Conservation (phyloP, 2,329 filamentous ascomycete species). For the Fusarium pseudonygamai region DNA sequence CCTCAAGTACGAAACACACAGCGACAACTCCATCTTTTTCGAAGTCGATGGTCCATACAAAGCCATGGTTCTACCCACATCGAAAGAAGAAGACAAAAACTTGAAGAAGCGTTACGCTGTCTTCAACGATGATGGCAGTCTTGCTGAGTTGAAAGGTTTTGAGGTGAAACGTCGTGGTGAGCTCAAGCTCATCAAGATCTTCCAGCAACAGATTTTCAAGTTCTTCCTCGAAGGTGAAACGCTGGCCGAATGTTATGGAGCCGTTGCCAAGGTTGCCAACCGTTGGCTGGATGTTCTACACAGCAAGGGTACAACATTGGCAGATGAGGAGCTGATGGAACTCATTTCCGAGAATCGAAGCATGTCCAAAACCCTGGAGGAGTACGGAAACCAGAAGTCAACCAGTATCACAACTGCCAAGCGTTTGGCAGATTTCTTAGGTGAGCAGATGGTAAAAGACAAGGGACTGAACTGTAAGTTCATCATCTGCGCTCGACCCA, state of each 20-base stretch:
- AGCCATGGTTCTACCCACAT: conserved; percentile 96
- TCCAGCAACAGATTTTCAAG: conserved; percentile 99
- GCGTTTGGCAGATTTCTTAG: conserved; percentile 93
- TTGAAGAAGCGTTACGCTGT: conserved; percentile 99
- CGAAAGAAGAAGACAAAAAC: conserved; percentile 99
- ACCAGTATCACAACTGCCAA: conserved; percentile 99
- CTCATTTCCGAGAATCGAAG: conserved; percentile 99
- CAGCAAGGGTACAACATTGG: conserved; percentile 85
- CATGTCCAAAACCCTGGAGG: conserved; percentile 96
- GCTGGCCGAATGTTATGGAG: conserved; percentile 85
- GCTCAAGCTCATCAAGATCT: conserved; percentile 99
- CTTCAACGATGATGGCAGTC: conserved; percentile 96
- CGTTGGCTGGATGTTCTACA: conserved; percentile 96
- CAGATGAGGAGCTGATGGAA: conserved; percentile 97
- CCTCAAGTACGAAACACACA: conserved; percentile 94
- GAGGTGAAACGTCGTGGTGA: conserved; percentile 98
- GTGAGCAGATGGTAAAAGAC: conserved; percentile 99
- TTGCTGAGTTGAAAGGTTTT: conserved; percentile 96
- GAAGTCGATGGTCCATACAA: conserved; percentile 98
- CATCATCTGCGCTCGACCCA: conserved; percentile 90
- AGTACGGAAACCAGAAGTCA: conserved; percentile 95
- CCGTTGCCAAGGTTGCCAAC: conserved; percentile 95
- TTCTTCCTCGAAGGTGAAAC: conserved; percentile 95
- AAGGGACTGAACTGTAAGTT: conserved; percentile 99
- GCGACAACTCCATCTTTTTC: conserved; percentile 99